phyloP scores from a whole-genome alignment of 1,284 basidiomycete genomes.

The Hymenochaete sp. region DNA sequence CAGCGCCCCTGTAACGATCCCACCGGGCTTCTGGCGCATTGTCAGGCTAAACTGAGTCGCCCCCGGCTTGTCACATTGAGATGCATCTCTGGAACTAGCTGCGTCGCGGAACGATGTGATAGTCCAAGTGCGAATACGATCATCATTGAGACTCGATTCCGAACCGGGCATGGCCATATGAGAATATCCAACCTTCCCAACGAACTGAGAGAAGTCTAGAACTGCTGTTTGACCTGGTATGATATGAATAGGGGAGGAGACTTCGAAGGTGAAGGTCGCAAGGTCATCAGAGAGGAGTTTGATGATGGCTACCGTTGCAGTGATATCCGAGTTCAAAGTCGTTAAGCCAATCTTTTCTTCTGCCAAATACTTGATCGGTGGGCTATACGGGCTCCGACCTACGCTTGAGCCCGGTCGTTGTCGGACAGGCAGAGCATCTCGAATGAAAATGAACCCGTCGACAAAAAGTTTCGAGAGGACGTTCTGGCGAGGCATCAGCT shows the following conservation, averaged over 20 bases:
- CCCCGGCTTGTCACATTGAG: constrained; percentile 14
- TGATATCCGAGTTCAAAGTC: constrained; percentile 18
- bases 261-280: constrained; percentile 47
- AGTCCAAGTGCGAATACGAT: constrained; percentile 59
- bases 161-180: constrained; percentile 43
- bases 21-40: constrained; percentile 44
- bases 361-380: constrained; percentile 43
- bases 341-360: constrained; percentile 32
- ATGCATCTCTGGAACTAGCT: constrained; percentile 15
- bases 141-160: constrained; percentile 48
- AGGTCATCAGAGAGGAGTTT: constrained; percentile 38
- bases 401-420: constrained; percentile 30
- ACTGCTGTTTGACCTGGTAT: constrained; percentile 47
- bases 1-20: constrained; percentile 42
- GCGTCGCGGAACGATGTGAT: constrained; percentile 42
- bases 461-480: constrained; percentile 39
- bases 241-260: constrained; percentile 30
- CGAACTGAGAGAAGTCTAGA: constrained; percentile 43
- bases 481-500: constrained; percentile 49
- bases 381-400: constrained; percentile 47
- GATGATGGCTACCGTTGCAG: constrained; percentile 33
- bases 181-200: constrained; percentile 38
- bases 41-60: constrained; percentile 35
- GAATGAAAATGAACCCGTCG: constrained; percentile 46
- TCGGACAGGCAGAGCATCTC: constrained; percentile 46